Base-by-base conservation (phyloP, 1,139 yeast genomes). In the Nakaseomyces kungkrabaensis region DNA sequence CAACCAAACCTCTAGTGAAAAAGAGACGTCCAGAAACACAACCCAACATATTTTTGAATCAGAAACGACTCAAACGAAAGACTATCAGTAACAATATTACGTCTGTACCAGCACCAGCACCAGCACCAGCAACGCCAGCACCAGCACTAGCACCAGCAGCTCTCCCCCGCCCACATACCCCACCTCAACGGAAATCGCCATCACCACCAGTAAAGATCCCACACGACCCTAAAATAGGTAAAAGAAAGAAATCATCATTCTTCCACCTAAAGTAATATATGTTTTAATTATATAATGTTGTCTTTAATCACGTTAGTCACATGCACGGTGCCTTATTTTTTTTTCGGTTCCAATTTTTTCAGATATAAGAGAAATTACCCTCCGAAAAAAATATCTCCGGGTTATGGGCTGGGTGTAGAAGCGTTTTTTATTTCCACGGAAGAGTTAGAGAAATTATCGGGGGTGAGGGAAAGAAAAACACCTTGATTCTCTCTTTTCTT, bases 11-110 rank as follows among this genome's bases (percentile, higher is more conserved):
- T 9, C 31, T 26, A 24, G 6, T 13, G 33, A 54, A 46, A 26
- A 65, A 61, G 50, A 61, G 61, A 3, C 55, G 55, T 24, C 26
- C 46, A 4, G 52, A 51, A n/a, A 26, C 17, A 34, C 53, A 54
- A 41, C 54, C 59, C 5, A 54, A 53, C 48, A 54, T 55, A n/a
- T 56, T 56, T 36, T 50, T 56, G 31, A 53, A 51, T 42, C 50
- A 50, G 43, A 53, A 54, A 46, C 54, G 52, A 38, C 7, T 6
- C 37, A 47, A 53, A 32, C 47, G 47, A 37, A 24, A 27, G 22
- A 17, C 22, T 17, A 17, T n/a, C 43, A 9, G 31, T 31, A 38
- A 13, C 31, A 22, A 17, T 17, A 17, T 3, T 7, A n/a, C 11
- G 6, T 25, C 41, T 7, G 41, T 26, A 17, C 41, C 41, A 24